Percentiles rank a stretch among this genome's conserved stretches.
These are phyloP conservation scores for Ophiostoma sp. DNA, from an alignment of 2,329 filamentous ascomycete genomes.

Conservation along the genomic window DNA sequence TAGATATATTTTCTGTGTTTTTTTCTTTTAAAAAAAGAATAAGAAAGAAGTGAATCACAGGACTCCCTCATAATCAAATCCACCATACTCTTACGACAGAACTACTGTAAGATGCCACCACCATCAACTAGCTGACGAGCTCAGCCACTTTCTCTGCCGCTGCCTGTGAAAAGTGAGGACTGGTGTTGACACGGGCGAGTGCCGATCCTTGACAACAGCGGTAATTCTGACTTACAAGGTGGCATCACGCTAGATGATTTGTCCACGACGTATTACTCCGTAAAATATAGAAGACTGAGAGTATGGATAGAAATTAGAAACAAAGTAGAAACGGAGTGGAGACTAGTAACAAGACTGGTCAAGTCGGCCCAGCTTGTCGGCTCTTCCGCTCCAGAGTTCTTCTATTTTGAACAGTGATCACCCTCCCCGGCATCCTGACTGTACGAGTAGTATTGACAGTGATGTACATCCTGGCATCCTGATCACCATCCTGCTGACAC, in stretches of 20 bases:
- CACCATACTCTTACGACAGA: no score
- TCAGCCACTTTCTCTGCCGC: not conserved
- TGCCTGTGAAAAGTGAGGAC: no score
- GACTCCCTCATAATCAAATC: no score
- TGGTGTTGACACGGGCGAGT: not conserved
- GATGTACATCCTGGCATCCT: not conserved
- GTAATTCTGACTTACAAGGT: no score
- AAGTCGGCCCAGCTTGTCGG: not conserved
- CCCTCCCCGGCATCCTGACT: not conserved
- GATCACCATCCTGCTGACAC: not conserved
- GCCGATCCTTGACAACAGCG: not conserved
- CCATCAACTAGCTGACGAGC: not conserved
- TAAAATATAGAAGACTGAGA: no score
- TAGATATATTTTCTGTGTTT: no score
- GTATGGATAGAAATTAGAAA: no score
- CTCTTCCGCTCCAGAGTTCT: not conserved
- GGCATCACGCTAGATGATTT: no score
- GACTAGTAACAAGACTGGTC: not conserved
- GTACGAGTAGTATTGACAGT: not conserved
- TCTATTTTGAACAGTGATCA: not conserved
- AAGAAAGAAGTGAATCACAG: not conserved
- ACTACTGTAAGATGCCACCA: no score
- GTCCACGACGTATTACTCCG: no score
- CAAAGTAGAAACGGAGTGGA: no score
- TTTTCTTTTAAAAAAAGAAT: no score